These are phyloP conservation scores for Russula brevipes DNA, from an alignment of 768 basidiomycete genomes.

Conservation along the genomic window DNA sequence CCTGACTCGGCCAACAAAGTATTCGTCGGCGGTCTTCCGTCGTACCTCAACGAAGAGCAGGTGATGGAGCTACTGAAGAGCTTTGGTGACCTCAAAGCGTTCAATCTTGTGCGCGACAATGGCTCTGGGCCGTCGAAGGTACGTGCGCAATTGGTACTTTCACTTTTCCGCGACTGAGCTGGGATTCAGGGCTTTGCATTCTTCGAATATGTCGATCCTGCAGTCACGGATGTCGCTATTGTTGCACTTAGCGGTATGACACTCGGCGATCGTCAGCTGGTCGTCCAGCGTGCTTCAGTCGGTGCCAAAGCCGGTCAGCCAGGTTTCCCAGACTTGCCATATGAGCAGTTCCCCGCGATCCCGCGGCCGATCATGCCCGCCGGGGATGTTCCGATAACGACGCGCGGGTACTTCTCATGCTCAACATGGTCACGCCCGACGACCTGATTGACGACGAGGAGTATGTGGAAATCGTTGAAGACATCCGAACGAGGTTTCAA, in stretches of 20 bases:
- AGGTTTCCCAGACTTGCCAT: conserved; percentile 60
- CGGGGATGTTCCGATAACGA: conserved; percentile 51
- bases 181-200: conserved; percentile 87
- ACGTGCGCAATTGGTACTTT: conserved; percentile 17
- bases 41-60: conserved; percentile 96
- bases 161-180: neutral
- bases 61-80: conserved; percentile 96
- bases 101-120: conserved; percentile 96
- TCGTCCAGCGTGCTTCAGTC: conserved; percentile 94
- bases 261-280: conserved; percentile 89
- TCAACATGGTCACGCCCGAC: conserved; percentile 97
- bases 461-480: conserved; percentile 90
- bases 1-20: conserved; percentile 98
- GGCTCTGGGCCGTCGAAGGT: conserved; percentile 87
- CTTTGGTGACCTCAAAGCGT: conserved; percentile 95
- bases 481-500: conserved; percentile 88
- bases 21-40: conserved; percentile 92
- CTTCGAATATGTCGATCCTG: conserved; percentile 92
- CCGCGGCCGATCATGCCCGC: conserved; percentile 87
- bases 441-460: conserved; percentile 88
- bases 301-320: conserved; percentile 78
- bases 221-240: conserved; percentile 91
- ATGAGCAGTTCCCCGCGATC: conserved; percentile 77
- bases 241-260: conserved; percentile 97
- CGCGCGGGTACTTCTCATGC: conserved; percentile 86